Evolutionary conservation across 2,329 filamentous ascomycete species (phyloP), one percentile per base, ranked within the genome.

Genomic region (Botryotinia calthae): DNA sequence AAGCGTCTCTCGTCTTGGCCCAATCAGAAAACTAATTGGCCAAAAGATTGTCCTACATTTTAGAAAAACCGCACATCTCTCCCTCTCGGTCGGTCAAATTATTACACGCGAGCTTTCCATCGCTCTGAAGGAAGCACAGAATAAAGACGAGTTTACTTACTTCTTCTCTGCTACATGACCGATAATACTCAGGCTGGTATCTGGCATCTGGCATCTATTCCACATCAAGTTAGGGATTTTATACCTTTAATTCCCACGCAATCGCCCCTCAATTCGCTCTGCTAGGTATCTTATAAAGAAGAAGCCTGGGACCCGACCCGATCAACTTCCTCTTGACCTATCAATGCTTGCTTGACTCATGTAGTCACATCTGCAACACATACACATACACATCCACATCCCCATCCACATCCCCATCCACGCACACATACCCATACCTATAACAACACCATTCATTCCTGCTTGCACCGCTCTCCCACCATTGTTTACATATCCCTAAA

Each of bases 71-170:
- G n/a, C n/a, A n/a, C n/a, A 28, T 20, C 31, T 37, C 46, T 40
- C n/a, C 9, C n/a, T 56, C 51, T 56, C 51, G 51, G 51, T 56
- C 64, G 64, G 64, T 66, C 64, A n/a, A 66, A 66, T 66, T 54
- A 54, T 54, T 61, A 61, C 58, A 61, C 34, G 22, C 58, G 58
- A 61, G 34, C 37, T n/a, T 37, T 37, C n/a, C 22, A n/a, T 40
- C 34, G 37, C 34, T 22, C 25, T 61, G 34, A n/a, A n/a, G n/a
- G n/a, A n/a, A n/a, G 56, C 31, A 59, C 56, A 34, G 56, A 34
- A 37, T 22, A 22, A 59, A 37, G 7, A 37, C 56, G 31, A 59
- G 34, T 40, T 8, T 25, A 48, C 12, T 25, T 22, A 14, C 25
- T 37, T 37, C 48, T n/a, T 12, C 25, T 14, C 12, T 34, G 22